Conservation (phyloP, 495 filamentous ascomycete genomes). For the Baudoinia panamericana region DNA sequence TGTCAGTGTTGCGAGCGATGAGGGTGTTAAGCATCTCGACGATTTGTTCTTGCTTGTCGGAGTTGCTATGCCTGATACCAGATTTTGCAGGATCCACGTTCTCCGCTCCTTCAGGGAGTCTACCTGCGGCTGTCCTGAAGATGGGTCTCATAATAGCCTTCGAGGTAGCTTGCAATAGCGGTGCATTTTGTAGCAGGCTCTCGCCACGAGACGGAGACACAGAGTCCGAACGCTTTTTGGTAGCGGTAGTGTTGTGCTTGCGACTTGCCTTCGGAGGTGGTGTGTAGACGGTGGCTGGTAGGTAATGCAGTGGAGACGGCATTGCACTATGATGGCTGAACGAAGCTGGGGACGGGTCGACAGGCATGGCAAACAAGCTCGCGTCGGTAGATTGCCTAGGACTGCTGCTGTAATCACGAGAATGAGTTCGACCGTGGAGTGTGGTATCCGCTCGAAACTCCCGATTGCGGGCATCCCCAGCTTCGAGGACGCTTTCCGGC, state of each 20-base stretch:
- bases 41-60: constrained; percentile 7
- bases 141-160: too few relatives aligned
- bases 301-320: constrained; percentile 17
- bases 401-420: constrained; percentile 13
- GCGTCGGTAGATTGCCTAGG: constrained; percentile 3
- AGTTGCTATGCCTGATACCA: neutral
- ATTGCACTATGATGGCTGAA: constrained; percentile 9
- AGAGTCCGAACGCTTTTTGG: neutral
- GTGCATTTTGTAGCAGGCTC: constrained; percentile 5
- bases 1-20: constrained; percentile 6
- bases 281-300: constrained; percentile 12
- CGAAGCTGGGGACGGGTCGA: constrained; percentile 9
- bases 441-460: neutral
- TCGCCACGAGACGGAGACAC: neutral
- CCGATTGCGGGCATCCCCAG: neutral
- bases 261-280: constrained; percentile 6
- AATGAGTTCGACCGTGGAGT: constrained; percentile 5
- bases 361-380: neutral
- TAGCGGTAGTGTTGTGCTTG: neutral
- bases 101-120: neutral
- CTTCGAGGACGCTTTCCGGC: neutral
- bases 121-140: too few relatives aligned
- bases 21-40: constrained; percentile 8
- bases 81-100: constrained; percentile 10
- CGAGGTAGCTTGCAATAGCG: neutral